Conservation (phyloP, 208 protist species). For the Trypanosoma mega region DNA sequence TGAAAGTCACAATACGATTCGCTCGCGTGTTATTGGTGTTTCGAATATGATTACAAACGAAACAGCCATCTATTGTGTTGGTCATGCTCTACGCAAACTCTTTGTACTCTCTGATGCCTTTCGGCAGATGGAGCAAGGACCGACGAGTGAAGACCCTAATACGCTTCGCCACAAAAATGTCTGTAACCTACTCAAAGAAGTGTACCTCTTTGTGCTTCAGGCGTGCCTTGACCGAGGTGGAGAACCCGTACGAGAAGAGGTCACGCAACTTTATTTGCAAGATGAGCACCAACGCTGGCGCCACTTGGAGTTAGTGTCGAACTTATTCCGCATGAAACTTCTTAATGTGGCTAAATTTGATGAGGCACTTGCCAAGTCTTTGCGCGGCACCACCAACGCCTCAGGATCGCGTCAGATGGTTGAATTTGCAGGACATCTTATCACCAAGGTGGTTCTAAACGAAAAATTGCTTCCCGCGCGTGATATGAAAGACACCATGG, state of each 20-base stretch:
- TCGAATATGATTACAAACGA: constrained; percentile 75
- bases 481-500: constrained; percentile 72
- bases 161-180: constrained; percentile 39
- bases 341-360: constrained; percentile 88
- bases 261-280: constrained; percentile 76
- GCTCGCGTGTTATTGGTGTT: constrained; percentile 52
- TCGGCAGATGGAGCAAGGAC: constrained; percentile 20
- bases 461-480: constrained; percentile 60
- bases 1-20: constrained; percentile 49
- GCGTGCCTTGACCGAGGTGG: constrained; percentile 64
- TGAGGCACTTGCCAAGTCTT: constrained; percentile 73
- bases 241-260: constrained; percentile 66
- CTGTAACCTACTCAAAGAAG: constrained; percentile 67
- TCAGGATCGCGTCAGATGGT: constrained; percentile 37
- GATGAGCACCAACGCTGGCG: constrained; percentile 51
- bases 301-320: constrained; percentile 58
- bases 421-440: constrained; percentile 76
- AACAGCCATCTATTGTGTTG: constrained; percentile 72
- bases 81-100: constrained; percentile 61
- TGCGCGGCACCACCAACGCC: too few species aligned
- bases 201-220: constrained; percentile 80
- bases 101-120: constrained; percentile 50
- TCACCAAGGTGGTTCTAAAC: constrained; percentile 75
- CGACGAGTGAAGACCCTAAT: constrained; percentile 14
- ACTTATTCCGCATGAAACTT: constrained; percentile 88